Evolutionary conservation across 176 grass and related monocot species (phyloP).

Genomic region (Raddia guianensis): DNA sequence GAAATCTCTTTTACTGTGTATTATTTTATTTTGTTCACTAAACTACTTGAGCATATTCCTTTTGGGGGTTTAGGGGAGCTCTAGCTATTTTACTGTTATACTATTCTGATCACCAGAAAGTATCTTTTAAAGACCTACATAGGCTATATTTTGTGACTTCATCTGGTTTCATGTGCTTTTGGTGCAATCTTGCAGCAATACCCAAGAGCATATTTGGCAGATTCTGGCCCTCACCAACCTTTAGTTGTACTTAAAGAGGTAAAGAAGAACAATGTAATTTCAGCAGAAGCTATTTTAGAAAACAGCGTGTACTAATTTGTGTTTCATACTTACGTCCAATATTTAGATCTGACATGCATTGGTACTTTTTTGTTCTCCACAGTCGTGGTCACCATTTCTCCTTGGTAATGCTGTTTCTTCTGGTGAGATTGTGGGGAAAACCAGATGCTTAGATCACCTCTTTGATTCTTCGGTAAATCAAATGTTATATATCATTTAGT

Average conservation of each 20-base stretch:
- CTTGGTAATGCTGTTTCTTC: slow-evolving; percentile 43
- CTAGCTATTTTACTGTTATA: slow-evolving; percentile 3
- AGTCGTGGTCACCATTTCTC: slow-evolving; percentile 91
- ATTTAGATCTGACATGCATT: slow-evolving; percentile 13
- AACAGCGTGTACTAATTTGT: not conserved
- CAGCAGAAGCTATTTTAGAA: slow-evolving; percentile 24
- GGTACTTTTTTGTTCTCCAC: slow-evolving; percentile 37
- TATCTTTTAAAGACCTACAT: not conserved
- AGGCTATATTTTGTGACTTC: slow-evolving; percentile 17
- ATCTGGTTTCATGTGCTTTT: slow-evolving; percentile 25
- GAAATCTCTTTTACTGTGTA: not conserved
- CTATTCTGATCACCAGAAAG: not conserved
- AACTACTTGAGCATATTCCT: slow-evolving; percentile 2
- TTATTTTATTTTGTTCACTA: slow-evolving; percentile 15
- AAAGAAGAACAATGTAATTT: slow-evolving; percentile 24
- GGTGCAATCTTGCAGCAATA: slow-evolving; percentile 55
- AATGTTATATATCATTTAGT: slow-evolving; percentile 33
- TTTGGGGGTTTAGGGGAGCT: slow-evolving; percentile 5
- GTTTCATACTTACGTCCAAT: slow-evolving; percentile 12
- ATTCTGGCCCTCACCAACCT: slow-evolving; percentile 32
- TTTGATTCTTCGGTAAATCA: slow-evolving; percentile 76
- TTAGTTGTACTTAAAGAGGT: slow-evolving; percentile 72
- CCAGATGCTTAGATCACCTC: slow-evolving; percentile 36
- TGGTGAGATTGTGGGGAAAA: slow-evolving; percentile 34
- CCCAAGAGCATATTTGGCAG: slow-evolving; percentile 65